Conservation (phyloP, 306 rosid species). For the Elaeagnus macrophylla region DNA sequence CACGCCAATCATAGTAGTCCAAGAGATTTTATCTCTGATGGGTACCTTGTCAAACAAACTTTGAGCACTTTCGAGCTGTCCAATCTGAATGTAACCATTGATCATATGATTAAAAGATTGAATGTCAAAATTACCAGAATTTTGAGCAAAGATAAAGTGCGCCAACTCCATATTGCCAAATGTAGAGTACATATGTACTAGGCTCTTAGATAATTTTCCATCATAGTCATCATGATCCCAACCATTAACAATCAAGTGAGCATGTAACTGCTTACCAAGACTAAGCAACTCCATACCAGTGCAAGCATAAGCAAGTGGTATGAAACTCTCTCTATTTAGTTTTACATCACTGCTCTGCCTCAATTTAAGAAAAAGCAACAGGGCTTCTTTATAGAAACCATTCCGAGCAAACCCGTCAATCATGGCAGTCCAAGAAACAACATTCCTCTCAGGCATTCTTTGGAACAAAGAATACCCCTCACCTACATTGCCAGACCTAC, state of each 20-base stretch:
- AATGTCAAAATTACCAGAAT: slow-evolving; percentile 18
- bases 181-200: slow-evolving; percentile 60
- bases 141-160: slow-evolving; percentile 20
- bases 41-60: slow-evolving; percentile 40
- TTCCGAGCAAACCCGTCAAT: slow-evolving; percentile 70
- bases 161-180: slow-evolving; percentile 51
- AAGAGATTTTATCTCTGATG: slow-evolving; percentile 38
- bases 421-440: slow-evolving; percentile 84
- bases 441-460: slow-evolving; percentile 54
- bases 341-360: slow-evolving; percentile 16
- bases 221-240: slow-evolving; percentile 47
- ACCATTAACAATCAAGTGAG: slow-evolving; percentile 37
- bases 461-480: slow-evolving; percentile 41
- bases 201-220: slow-evolving; percentile 49
- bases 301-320: slow-evolving; percentile 71
- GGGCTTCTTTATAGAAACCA: slow-evolving; percentile 42
- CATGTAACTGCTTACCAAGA: slow-evolving; percentile 65
- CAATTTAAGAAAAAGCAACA: slow-evolving; percentile 45
- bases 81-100: slow-evolving; percentile 46
- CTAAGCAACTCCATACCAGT: slow-evolving; percentile 37
- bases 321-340: slow-evolving; percentile 54
- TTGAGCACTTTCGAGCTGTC: slow-evolving; percentile 49
- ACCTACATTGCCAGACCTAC: slow-evolving; percentile 46
- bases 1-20: slow-evolving; percentile 59
- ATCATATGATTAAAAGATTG: slow-evolving; percentile 41